A percentile compares a stretch with the other conserved stretches of the same genome.
Conservation (phyloP, 1,139 yeast genomes). For the Suhomyces panamericanus region DNA sequence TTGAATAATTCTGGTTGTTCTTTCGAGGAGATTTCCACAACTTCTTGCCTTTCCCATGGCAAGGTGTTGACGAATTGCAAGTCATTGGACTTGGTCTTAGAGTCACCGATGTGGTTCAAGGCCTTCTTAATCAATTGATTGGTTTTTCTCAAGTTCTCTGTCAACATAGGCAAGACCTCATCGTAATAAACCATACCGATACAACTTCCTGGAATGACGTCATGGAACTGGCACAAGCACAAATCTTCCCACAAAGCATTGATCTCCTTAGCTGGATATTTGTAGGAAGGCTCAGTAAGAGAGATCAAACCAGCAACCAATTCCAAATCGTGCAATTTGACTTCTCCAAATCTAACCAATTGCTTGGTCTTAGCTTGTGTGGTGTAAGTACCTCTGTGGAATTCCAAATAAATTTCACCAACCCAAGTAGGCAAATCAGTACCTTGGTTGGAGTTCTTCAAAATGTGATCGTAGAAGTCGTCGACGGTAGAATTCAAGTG, state of each 20-base stretch:
- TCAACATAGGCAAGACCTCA: constrained; percentile 84
- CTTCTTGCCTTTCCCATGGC: constrained; percentile 67
- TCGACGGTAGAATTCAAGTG: constrained; percentile 75
- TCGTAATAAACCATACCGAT: constrained; percentile 91
- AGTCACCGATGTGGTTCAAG: constrained; percentile 23
- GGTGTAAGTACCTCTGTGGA: constrained; percentile 96
- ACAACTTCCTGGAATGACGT: constrained; percentile 94
- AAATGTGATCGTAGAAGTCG: constrained; percentile 71
- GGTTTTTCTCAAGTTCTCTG: constrained; percentile 53
- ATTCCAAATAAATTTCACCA: constrained; percentile 92
- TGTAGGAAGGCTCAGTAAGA: constrained; percentile 49
- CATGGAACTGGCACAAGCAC: constrained; percentile 91
- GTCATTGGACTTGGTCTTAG: constrained; percentile 15
- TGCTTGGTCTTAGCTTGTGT: constrained; percentile 86
- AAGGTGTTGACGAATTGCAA: constrained; percentile 53
- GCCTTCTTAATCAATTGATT: constrained; percentile 55
- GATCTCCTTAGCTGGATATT: constrained; percentile 69
- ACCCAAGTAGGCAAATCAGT: constrained; percentile 76
- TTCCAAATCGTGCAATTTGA: constrained; percentile 82
- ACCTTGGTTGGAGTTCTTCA: constrained; percentile 66
- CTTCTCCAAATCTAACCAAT: constrained; percentile 76
- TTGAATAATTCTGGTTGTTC: constrained; percentile 15
- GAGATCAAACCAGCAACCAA: constrained; percentile 77
- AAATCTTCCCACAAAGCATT: constrained; percentile 83
- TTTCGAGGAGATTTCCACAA: constrained; percentile 36